Conservation (phyloP, 768 basidiomycete species). For the Mycena galericulata region DNA sequence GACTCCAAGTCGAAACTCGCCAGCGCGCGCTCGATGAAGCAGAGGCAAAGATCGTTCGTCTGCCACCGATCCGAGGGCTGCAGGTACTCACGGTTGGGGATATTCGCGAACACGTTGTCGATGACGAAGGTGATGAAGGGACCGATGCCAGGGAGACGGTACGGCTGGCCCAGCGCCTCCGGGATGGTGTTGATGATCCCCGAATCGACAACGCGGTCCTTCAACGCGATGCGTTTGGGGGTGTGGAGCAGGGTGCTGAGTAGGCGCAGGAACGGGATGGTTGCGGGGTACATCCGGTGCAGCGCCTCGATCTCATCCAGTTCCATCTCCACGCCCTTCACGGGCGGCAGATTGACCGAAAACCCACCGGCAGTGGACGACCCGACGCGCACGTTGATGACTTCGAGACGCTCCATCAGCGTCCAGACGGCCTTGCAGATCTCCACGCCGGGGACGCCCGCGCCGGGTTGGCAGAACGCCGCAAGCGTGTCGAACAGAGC, state of each 20-base stretch:
- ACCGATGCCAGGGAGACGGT: conserved; percentile 81
- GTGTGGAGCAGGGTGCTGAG: conserved; percentile 88
- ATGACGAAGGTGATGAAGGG: conserved; percentile 90
- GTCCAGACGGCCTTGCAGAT: conserved; percentile 88
- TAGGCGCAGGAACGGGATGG: conserved; percentile 88
- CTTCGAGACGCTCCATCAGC: conserved; percentile 85
- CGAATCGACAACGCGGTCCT: conserved; percentile 67
- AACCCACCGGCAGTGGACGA: conserved; percentile 53
- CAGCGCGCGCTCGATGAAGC: conserved; percentile 86
- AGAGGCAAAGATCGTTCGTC: conserved; percentile 86
- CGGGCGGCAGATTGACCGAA: conserved; percentile 61
- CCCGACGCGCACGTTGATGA: conserved; percentile 77
- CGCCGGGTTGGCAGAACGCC: conserved; percentile 87
- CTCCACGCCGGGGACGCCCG: conserved; percentile 77
- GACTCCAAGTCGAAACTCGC: conserved; percentile 86
- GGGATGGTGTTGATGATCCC: conserved; percentile 82
- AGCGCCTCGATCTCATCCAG: conserved; percentile 88
- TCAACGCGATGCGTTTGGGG: conserved; percentile 75
- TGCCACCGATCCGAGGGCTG: conserved; percentile 85
- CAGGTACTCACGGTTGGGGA: conserved; percentile 79
- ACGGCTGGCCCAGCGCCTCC: conserved; percentile 82
- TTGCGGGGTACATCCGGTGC: conserved; percentile 86
- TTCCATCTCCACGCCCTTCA: conserved; percentile 87
- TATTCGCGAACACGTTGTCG: conserved; percentile 88
- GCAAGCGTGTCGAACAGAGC: conserved; percentile 84